A percentile compares a stretch with the other conserved stretches of the same genome.
Conservation (phyloP, 352 stramenopile genomes). For the Aphanomyces cochlioides region DNA sequence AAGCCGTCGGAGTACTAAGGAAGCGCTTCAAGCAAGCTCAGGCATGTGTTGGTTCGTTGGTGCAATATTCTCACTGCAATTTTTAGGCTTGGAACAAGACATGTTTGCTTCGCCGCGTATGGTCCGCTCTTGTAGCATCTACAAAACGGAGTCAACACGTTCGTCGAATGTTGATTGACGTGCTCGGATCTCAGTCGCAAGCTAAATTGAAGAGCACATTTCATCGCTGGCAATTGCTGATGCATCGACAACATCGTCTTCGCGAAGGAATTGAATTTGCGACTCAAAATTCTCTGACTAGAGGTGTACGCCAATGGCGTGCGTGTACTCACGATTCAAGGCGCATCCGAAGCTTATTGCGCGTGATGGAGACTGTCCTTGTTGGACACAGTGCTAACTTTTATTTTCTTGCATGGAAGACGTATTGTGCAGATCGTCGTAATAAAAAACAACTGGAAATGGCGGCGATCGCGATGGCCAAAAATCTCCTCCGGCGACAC, state of each 20-base stretch:
- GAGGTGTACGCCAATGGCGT: background rate
- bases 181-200: background rate
- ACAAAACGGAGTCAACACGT: background rate
- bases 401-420: background rate
- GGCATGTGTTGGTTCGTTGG: too few species aligned
- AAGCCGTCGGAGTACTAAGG: too few species aligned
- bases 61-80: too few species aligned
- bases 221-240: background rate
- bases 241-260: background rate
- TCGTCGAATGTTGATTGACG: constrained; percentile 7
- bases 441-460: background rate
- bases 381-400: background rate
- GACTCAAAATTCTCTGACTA: background rate
- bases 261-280: background rate
- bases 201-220: constrained; percentile 8
- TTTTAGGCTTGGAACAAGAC: too few species aligned
- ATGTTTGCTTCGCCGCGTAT: background rate
- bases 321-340: background rate
- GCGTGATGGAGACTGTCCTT: background rate
- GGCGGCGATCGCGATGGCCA: background rate
- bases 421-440: background rate
- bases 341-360: background rate
- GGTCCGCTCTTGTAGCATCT: background rate
- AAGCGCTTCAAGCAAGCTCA: too few species aligned
- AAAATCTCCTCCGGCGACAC: background rate